A percentile compares a stretch with the other conserved stretches of the same genome.
These are phyloP conservation scores for Hanseniaspora lindneri DNA, from an alignment of 805 yeast species.

Conservation along the genomic window DNA sequence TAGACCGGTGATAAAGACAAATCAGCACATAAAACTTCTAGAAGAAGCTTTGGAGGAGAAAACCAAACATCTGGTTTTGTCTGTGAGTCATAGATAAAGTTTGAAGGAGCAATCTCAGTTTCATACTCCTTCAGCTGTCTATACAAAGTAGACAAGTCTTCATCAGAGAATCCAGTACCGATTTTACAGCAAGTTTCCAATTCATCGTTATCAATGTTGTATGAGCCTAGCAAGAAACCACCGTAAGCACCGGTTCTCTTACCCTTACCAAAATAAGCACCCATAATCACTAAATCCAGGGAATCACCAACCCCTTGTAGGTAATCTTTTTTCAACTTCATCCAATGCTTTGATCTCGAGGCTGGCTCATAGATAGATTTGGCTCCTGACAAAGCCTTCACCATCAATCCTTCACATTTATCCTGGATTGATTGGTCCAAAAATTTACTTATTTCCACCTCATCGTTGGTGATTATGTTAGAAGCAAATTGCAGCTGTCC, in stretches of 20 bases:
- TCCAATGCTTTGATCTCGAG: conserved; percentile 89
- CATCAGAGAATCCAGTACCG: conserved; percentile 95
- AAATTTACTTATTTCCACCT: conserved; percentile 67
- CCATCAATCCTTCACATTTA: conserved; percentile 93
- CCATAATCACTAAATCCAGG: conserved; percentile 80
- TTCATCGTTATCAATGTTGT: conserved; percentile 82
- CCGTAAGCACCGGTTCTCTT: conserved; percentile 93
- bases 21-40: conserved; percentile 88
- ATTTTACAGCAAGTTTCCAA: conserved; percentile 92
- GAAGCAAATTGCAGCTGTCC: conserved; percentile 81
- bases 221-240: conserved; percentile 82
- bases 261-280: conserved; percentile 88
- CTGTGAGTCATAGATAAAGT: conserved; percentile 54
- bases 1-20: conserved; percentile 78
- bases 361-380: conserved; percentile 89
- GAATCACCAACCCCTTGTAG: conserved; percentile 94
- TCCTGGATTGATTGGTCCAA: conserved; percentile 82
- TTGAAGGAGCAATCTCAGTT: conserved; percentile 50
- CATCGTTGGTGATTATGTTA: conserved; percentile 52
- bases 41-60: conserved; percentile 59
- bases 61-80: conserved; percentile 91
- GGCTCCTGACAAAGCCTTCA: conserved; percentile 67
- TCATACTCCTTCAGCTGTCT: conserved; percentile 57
- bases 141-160: conserved; percentile 49
- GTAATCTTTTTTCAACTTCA: conserved; percentile 88